Percentiles rank a stretch among this genome's conserved stretches.
These are phyloP conservation scores for Suhomyces coccinellae DNA, from an alignment of 1,139 yeast species.

Conservation along the genomic window DNA sequence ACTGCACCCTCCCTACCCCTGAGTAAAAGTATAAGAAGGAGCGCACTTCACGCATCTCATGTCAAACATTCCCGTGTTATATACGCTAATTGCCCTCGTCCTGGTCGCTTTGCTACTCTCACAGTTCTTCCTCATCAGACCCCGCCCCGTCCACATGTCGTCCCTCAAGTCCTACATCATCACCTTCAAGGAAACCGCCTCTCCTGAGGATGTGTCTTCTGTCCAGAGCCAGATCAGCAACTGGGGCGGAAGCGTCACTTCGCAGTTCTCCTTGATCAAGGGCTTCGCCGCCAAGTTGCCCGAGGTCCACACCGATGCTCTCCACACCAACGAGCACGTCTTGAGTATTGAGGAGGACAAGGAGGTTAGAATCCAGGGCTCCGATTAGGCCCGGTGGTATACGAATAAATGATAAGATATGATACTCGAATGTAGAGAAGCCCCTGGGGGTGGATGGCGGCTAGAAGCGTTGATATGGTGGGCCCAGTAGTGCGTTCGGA, in stretches of 20 bases:
- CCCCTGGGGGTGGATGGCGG: no score
- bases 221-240: conserved; percentile 37
- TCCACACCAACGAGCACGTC: conserved; percentile 48
- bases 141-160: conserved; percentile 14
- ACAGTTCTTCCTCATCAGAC: not conserved
- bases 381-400: conserved; percentile 1
- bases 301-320: conserved; percentile 40
- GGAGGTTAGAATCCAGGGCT: conserved; percentile 49
- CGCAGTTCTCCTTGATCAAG: conserved; percentile 66
- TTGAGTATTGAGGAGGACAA: conserved; percentile 60
- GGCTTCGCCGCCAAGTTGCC: conserved; percentile 63
- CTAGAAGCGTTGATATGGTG: no score
- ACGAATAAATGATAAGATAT: not conserved
- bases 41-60: not conserved
- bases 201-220: conserved; percentile 30
- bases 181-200: conserved; percentile 38
- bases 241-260: conserved; percentile 64
- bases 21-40: conserved; percentile 1
- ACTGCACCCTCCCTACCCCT: conserved; percentile 1
- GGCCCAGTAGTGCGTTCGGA: no score
- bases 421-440: no score
- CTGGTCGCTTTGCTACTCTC: conserved; percentile 7
- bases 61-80: conserved; percentile 4
- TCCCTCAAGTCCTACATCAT: conserved; percentile 36
- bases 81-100: conserved; percentile 1